phyloP scores from a whole-genome alignment of 1,284 basidiomycete genomes.

The Prillingera fragicola region DNA sequence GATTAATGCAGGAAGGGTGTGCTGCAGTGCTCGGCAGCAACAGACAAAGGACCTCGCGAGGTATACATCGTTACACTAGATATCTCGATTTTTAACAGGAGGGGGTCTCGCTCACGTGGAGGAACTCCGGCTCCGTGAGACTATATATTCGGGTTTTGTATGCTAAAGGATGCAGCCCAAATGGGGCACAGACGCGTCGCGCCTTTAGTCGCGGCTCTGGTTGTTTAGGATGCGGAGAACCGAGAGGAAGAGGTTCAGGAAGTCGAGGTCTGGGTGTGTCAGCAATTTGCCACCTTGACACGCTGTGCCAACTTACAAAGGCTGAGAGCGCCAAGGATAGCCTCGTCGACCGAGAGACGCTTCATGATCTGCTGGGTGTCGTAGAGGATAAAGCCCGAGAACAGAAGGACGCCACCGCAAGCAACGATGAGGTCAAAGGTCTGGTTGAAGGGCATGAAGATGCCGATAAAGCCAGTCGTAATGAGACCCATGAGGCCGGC shows the following conservation, averaged over 20 bases:
- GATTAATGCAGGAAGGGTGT: too few relatives aligned
- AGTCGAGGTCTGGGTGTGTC: conserved; percentile 35
- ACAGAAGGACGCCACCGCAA: conserved; percentile 42
- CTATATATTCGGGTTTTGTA: too few relatives aligned
- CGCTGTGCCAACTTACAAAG: background rate
- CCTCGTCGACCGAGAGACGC: conserved; percentile 46
- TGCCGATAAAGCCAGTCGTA: conserved; percentile 37
- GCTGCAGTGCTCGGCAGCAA: too few relatives aligned
- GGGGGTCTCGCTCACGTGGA: too few relatives aligned
- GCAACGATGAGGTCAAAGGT: conserved; percentile 45
- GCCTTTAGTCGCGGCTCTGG: background rate
- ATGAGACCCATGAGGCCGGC: conserved; percentile 45
- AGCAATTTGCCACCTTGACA: background rate
- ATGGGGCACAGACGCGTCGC: too few relatives aligned
- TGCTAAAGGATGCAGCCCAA: too few relatives aligned
- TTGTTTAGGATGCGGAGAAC: conserved; percentile 39
- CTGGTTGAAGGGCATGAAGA: conserved; percentile 48
- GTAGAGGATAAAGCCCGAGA: conserved; percentile 46
- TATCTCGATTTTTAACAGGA: too few relatives aligned
- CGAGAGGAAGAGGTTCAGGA: conserved; percentile 44
- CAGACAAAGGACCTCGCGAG: too few relatives aligned
- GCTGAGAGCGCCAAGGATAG: conserved; percentile 24
- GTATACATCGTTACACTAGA: too few relatives aligned
- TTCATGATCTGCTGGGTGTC: conserved; percentile 50
- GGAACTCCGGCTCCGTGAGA: too few relatives aligned